Evolutionary conservation across 2,329 filamentous ascomycete species (phyloP).

Genomic region (Stachybotrys echinatus): DNA sequence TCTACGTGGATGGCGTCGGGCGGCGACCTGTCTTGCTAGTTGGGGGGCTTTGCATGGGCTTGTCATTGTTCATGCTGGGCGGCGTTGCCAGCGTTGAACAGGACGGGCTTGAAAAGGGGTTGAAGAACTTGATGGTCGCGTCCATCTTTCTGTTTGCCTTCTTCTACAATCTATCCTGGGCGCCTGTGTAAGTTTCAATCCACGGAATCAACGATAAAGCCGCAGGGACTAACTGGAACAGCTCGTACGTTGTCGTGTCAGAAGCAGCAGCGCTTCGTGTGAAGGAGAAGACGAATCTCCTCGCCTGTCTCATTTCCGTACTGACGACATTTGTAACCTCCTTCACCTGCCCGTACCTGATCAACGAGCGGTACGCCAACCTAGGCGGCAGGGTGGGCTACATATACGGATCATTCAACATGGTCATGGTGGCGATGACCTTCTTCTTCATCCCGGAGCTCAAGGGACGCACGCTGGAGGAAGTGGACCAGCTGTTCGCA

Average conservation of each 20-base stretch:
- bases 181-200: slow-evolving; percentile 14
- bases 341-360: slow-evolving; percentile 30
- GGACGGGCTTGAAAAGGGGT: slow-evolving; percentile 5
- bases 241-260: slow-evolving; percentile 19
- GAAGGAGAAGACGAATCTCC: slow-evolving; percentile 23
- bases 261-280: slow-evolving; percentile 17
- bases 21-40: slow-evolving; percentile 16
- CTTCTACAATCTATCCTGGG: slow-evolving; percentile 20
- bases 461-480: slow-evolving; percentile 23
- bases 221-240: too few species aligned
- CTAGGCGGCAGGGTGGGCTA: slow-evolving; percentile 30
- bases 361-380: slow-evolving; percentile 26
- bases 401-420: slow-evolving; percentile 30
- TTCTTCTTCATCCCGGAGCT: slow-evolving; percentile 40
- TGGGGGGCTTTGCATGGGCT: slow-evolving; percentile 16
- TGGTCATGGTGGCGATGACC: slow-evolving; percentile 32
- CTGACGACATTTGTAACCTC: slow-evolving; percentile 23
- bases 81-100: slow-evolving; percentile 8
- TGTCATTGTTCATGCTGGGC: slow-evolving; percentile 17
- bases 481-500: slow-evolving; percentile 15
- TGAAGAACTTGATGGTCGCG: slow-evolving; percentile 3
- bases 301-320: slow-evolving; percentile 20
- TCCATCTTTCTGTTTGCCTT: slow-evolving; percentile 18
- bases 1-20: slow-evolving; percentile 17
- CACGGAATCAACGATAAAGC: too few species aligned